Evolutionary conservation across 2,329 filamentous ascomycete genomes (phyloP).

Genomic region (Arthroderma sp.): DNA sequence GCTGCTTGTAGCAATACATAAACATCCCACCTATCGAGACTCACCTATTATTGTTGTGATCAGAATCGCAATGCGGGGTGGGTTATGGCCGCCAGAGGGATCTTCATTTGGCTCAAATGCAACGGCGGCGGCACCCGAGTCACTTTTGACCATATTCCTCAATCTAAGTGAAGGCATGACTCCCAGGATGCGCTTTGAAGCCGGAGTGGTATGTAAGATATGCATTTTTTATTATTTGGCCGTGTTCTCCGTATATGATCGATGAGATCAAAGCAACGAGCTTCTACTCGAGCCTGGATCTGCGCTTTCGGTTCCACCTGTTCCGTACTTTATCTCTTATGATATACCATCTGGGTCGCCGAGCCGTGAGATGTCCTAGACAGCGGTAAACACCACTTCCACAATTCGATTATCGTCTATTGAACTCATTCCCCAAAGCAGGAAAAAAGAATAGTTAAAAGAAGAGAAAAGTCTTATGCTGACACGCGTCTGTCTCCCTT

Average conservation of each 20-base stretch:
- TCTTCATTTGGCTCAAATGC: neutral
- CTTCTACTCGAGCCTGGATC: neutral
- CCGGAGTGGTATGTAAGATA: neutral
- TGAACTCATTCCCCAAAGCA: neutral
- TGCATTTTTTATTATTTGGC: neutral
- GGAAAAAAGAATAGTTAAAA: neutral
- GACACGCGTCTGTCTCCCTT: neutral
- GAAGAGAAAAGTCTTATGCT: neutral
- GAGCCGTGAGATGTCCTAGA: neutral
- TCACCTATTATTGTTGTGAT: neutral
- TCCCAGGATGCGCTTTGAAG: neutral
- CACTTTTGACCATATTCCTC: neutral
- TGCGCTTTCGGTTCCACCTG: neutral
- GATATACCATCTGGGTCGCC: neutral
- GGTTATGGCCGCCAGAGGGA: neutral
- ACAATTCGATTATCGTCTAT: neutral
- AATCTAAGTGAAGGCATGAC: neutral
- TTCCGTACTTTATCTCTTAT: neutral
- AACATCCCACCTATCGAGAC: neutral
- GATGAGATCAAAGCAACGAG: neutral
- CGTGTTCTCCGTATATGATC: neutral
- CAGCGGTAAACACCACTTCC: neutral
- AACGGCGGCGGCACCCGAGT: neutral
- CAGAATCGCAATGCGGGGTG: neutral
- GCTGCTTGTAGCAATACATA: neutral